Base-by-base conservation (phyloP, 371 early-diverging fungal genomes). In the Apophysomyces elegans region DNA sequence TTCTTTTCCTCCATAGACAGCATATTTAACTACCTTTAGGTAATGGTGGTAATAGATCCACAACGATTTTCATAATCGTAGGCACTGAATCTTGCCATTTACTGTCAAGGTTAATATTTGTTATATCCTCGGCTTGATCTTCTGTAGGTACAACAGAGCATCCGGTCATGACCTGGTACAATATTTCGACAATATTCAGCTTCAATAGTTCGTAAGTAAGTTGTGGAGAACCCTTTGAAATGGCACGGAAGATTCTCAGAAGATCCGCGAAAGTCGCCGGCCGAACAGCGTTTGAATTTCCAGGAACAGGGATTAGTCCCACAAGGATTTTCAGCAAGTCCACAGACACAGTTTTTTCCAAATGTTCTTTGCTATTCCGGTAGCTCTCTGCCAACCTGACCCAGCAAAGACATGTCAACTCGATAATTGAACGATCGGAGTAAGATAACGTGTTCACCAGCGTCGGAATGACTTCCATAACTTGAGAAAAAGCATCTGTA, bases 371-470 rank as follows among this genome's bases (percentile, higher is more conserved):
- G 35, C 82, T 76, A 39, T 75, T 74, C 16, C 84, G 83, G 62
- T 84, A 89, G 21, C 84, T 81, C 21, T 87, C 86, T 0, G 90
- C 83, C 46, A 95, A 83, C 36, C 89, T 71, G 18, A 84, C 85
- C 72, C 93, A 78, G 47, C 87, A 86, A 0, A 85, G 71, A 35
- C 95, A 91, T 0, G 88, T 77, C 37, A 89, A 74, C 67, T 94
- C 92, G 18, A 90, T 89, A 1, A 94, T 80, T 58, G 87, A 90
- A 61, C 87, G 80, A 66, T 96, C 96, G 0, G 84, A 73, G 67
- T 91, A 88, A 2, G 68, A 69, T 32, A 94, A 71, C 14, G 92
- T 84, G 44, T 86, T 86, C 72, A 88, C 88, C 4, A 96, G 66
- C 5, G 84, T 91, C 5, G 92, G 93, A 5, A 92, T 69, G 8